Conservation (phyloP, 2,329 filamentous ascomycete genomes). For the Fusarium sp. region DNA sequence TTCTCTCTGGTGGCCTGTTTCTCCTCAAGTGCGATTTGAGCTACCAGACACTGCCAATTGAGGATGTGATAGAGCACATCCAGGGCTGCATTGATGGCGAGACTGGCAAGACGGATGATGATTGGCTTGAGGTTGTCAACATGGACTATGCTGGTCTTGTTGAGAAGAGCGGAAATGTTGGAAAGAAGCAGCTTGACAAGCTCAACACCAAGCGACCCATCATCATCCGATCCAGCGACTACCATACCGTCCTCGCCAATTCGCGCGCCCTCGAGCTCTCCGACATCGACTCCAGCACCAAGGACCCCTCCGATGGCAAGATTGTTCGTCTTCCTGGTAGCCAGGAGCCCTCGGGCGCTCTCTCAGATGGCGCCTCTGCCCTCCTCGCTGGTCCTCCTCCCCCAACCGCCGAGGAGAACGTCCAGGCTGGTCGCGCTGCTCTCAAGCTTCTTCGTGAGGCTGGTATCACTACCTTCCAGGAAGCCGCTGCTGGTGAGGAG, state of each 20-base stretch:
- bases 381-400: constrained; percentile 36
- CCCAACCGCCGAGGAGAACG: constrained; percentile 33
- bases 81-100: constrained; percentile 41
- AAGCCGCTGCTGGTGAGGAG: constrained; percentile 28
- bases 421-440: constrained; percentile 36
- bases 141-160: constrained; percentile 41
- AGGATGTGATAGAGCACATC: constrained; percentile 32
- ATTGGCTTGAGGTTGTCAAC: constrained; percentile 44
- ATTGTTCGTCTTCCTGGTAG: constrained; percentile 41
- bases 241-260: constrained; percentile 40
- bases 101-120: constrained; percentile 30
- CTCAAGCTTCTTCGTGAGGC: constrained; percentile 43
- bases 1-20: constrained; percentile 36
- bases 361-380: constrained; percentile 36
- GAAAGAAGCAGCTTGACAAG: constrained; percentile 36
- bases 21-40: constrained; percentile 44
- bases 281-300: constrained; percentile 31
- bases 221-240: constrained; percentile 41
- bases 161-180: constrained; percentile 32
- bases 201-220: constrained; percentile 38
- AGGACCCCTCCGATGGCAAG: constrained; percentile 38
- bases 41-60: constrained; percentile 40
- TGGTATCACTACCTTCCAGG: constrained; percentile 44
- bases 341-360: constrained; percentile 40
- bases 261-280: constrained; percentile 39